Conservation (phyloP, 2,329 filamentous ascomycete genomes). For the Boeremia lycopersici region DNA sequence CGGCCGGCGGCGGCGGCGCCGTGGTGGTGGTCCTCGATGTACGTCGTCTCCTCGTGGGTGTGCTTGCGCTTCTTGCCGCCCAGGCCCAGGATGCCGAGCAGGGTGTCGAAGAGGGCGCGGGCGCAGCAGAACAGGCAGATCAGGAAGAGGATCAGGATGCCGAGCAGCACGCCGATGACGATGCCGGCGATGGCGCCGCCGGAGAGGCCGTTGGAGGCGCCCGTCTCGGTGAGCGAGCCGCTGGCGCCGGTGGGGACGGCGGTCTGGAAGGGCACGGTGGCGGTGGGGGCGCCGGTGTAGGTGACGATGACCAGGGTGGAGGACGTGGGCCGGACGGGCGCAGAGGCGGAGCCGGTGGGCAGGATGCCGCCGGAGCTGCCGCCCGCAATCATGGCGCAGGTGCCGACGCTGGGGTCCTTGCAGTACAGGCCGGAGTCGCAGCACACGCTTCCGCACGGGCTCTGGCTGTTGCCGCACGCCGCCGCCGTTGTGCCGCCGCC, state of each 20-base stretch:
- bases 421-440: slow-evolving; percentile 75
- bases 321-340: slow-evolving; percentile 57
- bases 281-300: slow-evolving; percentile 53
- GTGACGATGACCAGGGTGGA: slow-evolving; percentile 60
- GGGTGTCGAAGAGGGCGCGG: slow-evolving; percentile 60
- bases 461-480: slow-evolving; percentile 59
- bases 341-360: slow-evolving; percentile 54
- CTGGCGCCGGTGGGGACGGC: slow-evolving; percentile 61
- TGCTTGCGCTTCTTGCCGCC: slow-evolving; percentile 57
- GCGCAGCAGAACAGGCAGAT: slow-evolving; percentile 75
- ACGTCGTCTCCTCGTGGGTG: slow-evolving; percentile 63
- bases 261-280: slow-evolving; percentile 56
- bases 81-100: slow-evolving; percentile 66
- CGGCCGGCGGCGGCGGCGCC: slow-evolving; percentile 63
- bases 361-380: slow-evolving; percentile 53
- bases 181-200: slow-evolving; percentile 80
- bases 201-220: slow-evolving; percentile 57
- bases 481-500: slow-evolving; percentile 28
- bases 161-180: slow-evolving; percentile 74
- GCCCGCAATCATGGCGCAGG: slow-evolving; percentile 63
- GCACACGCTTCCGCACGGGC: slow-evolving; percentile 71
- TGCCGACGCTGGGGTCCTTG: slow-evolving; percentile 52
- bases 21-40: slow-evolving; percentile 67
- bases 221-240: slow-evolving; percentile 41
- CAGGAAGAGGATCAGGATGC: slow-evolving; percentile 69